Conservation (phyloP, 2,329 filamentous ascomycete species). For the Apiospora koreana region DNA sequence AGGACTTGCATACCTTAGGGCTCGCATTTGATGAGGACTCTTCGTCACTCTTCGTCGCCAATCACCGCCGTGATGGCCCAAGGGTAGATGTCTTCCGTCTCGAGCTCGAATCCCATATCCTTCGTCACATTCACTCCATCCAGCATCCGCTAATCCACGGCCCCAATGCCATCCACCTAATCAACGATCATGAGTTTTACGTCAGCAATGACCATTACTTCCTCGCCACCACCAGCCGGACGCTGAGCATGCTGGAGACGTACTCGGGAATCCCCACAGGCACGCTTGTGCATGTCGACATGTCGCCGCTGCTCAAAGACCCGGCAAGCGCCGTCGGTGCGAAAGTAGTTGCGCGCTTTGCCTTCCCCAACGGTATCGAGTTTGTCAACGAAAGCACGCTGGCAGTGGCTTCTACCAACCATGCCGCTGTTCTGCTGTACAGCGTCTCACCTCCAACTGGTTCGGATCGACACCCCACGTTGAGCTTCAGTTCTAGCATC, state of each 20-base stretch:
- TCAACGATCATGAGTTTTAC: conserved; percentile 38
- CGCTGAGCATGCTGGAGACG: conserved; percentile 36
- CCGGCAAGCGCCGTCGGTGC: conserved; percentile 20
- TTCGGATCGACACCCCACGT: conserved; percentile 13
- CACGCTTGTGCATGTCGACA: conserved; percentile 38
- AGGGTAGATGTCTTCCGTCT: conserved; percentile 42
- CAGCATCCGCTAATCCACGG: conserved; percentile 38
- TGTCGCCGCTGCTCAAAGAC: conserved; percentile 20
- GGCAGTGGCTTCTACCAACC: conserved; percentile 38
- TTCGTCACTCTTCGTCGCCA: conserved; percentile 38
- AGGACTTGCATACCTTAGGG: conserved; percentile 42
- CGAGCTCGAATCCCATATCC: conserved; percentile 32
- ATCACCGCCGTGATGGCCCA: conserved; percentile 36
- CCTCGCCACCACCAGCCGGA: conserved; percentile 21
- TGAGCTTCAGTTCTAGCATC: conserved; percentile 21
- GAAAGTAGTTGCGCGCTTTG: conserved; percentile 31
- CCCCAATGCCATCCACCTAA: conserved; percentile 40
- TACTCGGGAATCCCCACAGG: conserved; percentile 34
- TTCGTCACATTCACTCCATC: conserved; percentile 38
- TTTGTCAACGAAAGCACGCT: conserved; percentile 39
- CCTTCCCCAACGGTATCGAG: conserved; percentile 45
- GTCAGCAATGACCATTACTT: conserved; percentile 44
- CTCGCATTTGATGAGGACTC: conserved; percentile 38
- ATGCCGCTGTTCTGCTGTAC: conserved; percentile 33
- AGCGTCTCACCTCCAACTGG: conserved; percentile 15